Percentiles rank a stretch among this genome's conserved stretches.
phyloP scores from a whole-genome alignment of 1,284 basidiomycete genomes.

The Cystobasidium pallidum region DNA sequence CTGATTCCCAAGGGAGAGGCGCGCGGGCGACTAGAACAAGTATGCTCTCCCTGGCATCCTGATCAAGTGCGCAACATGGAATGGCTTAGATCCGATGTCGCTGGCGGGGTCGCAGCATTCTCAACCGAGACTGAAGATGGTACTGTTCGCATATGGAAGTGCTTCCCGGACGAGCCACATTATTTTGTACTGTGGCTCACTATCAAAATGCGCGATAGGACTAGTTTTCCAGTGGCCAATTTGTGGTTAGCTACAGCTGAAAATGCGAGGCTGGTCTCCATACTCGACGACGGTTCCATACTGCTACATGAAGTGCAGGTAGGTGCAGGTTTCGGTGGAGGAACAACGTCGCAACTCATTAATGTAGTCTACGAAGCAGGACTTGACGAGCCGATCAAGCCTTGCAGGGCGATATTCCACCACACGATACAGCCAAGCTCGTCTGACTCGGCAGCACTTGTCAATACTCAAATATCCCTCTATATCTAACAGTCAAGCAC shows the following conservation, averaged over 20 bases:
- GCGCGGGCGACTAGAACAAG: not conserved
- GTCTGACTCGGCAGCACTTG: constrained; percentile 2
- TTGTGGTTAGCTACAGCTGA: constrained; percentile 59
- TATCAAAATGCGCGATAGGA: constrained; percentile 64
- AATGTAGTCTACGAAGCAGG: constrained; percentile 60
- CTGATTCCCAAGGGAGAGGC: not conserved
- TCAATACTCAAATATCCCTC: constrained; percentile 3
- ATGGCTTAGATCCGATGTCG: not conserved
- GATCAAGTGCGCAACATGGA: not conserved
- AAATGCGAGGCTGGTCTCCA: not conserved
- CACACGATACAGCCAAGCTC: not conserved
- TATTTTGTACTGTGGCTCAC: constrained; percentile 80
- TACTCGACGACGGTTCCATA: not conserved
- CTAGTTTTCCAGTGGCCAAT: constrained; percentile 41
- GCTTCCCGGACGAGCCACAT: constrained; percentile 81
- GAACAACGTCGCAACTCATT: not conserved
- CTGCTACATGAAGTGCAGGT: constrained; percentile 4
- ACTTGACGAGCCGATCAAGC: constrained; percentile 58
- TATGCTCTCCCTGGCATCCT: too few relatives aligned
- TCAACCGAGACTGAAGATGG: constrained; percentile 76
- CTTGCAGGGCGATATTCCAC: constrained; percentile 15
- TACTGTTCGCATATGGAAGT: constrained; percentile 77
- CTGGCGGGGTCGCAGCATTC: constrained; percentile 59
- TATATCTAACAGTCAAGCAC: not conserved
- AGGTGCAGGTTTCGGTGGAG: not conserved